These are phyloP conservation scores for Tubosaeta sp. DNA, from an alignment of 768 basidiomycete genomes.

Conservation along the genomic window DNA sequence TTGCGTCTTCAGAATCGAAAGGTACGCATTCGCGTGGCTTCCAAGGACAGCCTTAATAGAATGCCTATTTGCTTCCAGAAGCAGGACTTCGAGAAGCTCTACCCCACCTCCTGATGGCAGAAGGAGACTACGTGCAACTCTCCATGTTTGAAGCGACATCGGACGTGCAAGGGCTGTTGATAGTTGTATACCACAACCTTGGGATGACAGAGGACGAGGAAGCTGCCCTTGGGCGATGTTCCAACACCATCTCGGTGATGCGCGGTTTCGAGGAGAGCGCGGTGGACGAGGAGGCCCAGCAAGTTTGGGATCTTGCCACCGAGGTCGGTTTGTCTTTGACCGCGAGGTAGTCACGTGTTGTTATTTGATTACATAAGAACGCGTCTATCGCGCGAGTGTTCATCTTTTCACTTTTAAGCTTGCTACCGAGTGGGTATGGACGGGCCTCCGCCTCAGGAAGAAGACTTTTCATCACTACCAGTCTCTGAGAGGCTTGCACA, in stretches of 20 bases:
- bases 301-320: constrained; percentile 54
- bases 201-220: constrained; percentile 53
- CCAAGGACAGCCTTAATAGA: constrained; percentile 13
- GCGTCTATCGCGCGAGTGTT: neutral
- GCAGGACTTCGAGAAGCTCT: constrained; percentile 51
- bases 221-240: constrained; percentile 46
- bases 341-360: constrained; percentile 29
- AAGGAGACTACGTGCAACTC: constrained; percentile 58
- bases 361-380: constrained; percentile 20
- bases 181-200: constrained; percentile 70
- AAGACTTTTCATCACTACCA: constrained; percentile 82
- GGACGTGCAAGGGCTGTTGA: constrained; percentile 70
- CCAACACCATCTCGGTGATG: constrained; percentile 39
- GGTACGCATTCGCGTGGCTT: constrained; percentile 32
- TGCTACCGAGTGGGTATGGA: constrained; percentile 55
- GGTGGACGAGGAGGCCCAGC: constrained; percentile 49
- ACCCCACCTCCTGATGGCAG: constrained; percentile 57
- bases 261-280: constrained; percentile 40
- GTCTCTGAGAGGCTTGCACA: constrained; percentile 79
- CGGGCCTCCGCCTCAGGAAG: constrained; percentile 86
- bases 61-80: constrained; percentile 12
- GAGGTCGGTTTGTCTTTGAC: constrained; percentile 57
- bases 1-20: constrained; percentile 49
- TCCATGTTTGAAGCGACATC: constrained; percentile 55
- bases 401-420: constrained; percentile 10